Base-by-base conservation (phyloP, 768 basidiomycete genomes). In the Leccinum uliginosum region DNA sequence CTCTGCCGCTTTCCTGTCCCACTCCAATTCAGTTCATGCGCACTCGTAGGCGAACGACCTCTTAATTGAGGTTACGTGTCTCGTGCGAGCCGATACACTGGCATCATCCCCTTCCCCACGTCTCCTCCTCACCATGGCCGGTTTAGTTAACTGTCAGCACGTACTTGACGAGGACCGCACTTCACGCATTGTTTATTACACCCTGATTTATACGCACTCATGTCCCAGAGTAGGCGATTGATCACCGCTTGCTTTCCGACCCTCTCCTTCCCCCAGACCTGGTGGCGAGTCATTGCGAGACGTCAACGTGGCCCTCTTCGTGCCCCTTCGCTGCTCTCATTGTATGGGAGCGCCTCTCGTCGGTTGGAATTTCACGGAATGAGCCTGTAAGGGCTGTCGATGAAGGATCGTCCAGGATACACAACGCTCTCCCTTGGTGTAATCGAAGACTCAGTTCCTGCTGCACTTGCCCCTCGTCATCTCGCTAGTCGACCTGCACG, bases 1-100 rank as follows among this genome's bases (percentile, higher is more conserved):
- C 73, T 74, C 59, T 74, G 67, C 70, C 62, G 65, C 67, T 63
- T 67, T 69, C 67, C 69, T 62, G 70, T 80, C 79, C 83, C 79
- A 68, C 59, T 76, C 81, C 76, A 61, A 67, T 66, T 74, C 82
- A 73, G 68, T 76, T 81, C 84, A 76, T 73, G 65, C 67, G 66
- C 71, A 79, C 81, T 83, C 71, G 83, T 82, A 80, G 78, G 81
- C 80, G 85, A 54, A 86, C 85, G 86, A 87, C 85, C 87, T 82
- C 87, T 89, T 89, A 56, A 71, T 65, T 89, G 88, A 81, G 86
- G 87, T 86, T 83, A 77, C 83, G 85, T 84, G 80, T 80, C 81
- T 86, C 84, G 83, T 78, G 78, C 78, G 75, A 76, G 85, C 87
- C 87, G 74, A 90, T 68, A 88, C 89, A 86, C 77, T 69, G 86